Evolutionary conservation across 176 grass and related monocot species (phyloP).

Genomic region (Hordeum marinum): DNA sequence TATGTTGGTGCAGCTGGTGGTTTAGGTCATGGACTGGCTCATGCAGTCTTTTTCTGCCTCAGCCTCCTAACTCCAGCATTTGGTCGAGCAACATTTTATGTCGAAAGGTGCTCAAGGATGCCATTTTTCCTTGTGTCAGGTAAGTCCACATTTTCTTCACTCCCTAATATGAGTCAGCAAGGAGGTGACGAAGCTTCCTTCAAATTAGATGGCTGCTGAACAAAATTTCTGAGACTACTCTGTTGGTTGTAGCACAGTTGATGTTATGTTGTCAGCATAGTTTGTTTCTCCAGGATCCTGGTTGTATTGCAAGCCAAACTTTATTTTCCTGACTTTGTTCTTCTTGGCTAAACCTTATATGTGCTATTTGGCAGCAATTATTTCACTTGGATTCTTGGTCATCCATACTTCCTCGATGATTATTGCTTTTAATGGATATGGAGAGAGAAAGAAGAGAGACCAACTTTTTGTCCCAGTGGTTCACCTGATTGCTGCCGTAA

Average conservation of each 20-base stretch:
- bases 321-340: background rate
- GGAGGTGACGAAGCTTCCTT: background rate
- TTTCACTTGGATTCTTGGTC: constrained; percentile 84
- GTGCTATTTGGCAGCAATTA: constrained; percentile 66
- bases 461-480: constrained; percentile 61
- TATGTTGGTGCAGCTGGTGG: constrained; percentile 78
- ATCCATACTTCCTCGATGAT: constrained; percentile 97
- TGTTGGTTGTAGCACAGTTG: background rate
- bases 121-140: constrained; percentile 93
- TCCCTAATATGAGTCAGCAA: constrained; percentile 1
- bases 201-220: background rate
- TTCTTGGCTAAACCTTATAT: background rate
- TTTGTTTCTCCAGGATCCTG: constrained; percentile 2
- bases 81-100: constrained; percentile 88
- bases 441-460: constrained; percentile 70
- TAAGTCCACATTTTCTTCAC: background rate
- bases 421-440: constrained; percentile 95
- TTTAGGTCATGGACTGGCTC: constrained; percentile 89
- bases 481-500: constrained; percentile 67
- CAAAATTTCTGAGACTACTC: background rate
- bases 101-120: constrained; percentile 75
- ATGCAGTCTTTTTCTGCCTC: constrained; percentile 92
- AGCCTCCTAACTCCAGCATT: constrained; percentile 93
- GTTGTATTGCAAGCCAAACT: constrained; percentile 11
- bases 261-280: background rate